phyloP scores from a whole-genome alignment of 1,139 yeast species.

The Pichia sp. region DNA sequence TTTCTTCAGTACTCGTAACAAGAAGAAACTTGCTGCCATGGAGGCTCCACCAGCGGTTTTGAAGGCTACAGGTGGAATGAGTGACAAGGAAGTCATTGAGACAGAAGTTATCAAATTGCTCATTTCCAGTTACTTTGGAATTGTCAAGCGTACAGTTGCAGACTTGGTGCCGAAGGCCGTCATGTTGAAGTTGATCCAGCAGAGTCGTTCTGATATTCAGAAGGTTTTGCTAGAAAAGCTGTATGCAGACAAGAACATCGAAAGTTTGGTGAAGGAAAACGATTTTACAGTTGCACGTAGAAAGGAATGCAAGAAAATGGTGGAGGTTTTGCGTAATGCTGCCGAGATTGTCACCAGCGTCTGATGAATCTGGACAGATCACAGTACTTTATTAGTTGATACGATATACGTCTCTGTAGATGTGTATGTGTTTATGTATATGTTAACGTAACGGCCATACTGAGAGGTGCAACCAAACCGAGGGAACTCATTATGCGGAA shows the following conservation, averaged over 20 bases:
- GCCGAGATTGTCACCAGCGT: conserved; percentile 88
- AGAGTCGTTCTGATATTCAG: conserved; percentile 84
- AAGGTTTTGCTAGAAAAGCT: conserved; percentile 83
- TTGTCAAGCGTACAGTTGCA: conserved; percentile 89
- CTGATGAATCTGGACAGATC: conserved; percentile 29
- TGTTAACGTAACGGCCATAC: background rate
- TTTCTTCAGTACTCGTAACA: conserved; percentile 86
- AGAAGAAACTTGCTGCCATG: conserved; percentile 91
- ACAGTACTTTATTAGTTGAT: background rate
- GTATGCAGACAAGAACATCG: conserved; percentile 71
- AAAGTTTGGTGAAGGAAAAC: conserved; percentile 81
- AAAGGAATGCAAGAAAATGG: conserved; percentile 92
- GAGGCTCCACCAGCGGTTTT: conserved; percentile 96
- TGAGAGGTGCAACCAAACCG: background rate
- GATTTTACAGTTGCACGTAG: conserved; percentile 92
- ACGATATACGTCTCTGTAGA: background rate
- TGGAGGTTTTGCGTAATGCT: conserved; percentile 83
- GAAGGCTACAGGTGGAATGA: conserved; percentile 91
- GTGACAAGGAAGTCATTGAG: conserved; percentile 94
- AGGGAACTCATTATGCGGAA: too few relatives aligned
- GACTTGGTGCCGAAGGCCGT: conserved; percentile 94
- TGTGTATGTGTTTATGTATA: background rate
- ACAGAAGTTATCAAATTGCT: conserved; percentile 93
- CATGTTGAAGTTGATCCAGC: conserved; percentile 83
- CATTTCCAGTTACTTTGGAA: conserved; percentile 83